Base-by-base conservation (phyloP, 192 early-diverging fungal species). In the Cetraspora pellucida region DNA sequence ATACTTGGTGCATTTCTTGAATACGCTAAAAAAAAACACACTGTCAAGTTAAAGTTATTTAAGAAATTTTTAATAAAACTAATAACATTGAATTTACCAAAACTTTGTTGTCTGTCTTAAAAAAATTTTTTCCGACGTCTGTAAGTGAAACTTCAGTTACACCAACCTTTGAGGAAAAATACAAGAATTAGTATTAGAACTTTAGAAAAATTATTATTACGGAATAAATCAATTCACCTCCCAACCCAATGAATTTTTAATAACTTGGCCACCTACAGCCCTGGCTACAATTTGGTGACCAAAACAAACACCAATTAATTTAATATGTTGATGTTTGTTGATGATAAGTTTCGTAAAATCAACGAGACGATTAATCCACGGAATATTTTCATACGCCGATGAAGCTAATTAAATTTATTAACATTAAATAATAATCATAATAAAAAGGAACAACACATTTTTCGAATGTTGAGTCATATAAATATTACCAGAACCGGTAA, bases 251-350 rank as follows among this genome's bases (percentile, higher is more conserved):
- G 84, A 78, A 81, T 90, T 93, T 73, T 85, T 85, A 21, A 64
- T 75, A 11, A 85, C 82, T 13, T 85, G 75, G 10, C 89, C 91
- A 16, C 90, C 91, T 61, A 84, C 77, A 2, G 93, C 92, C 47
- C 86, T 84, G 13, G 90, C 92, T 50, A 96, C 81, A 46, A 94
- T 85, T 79, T 96, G 94, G 67, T 96, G 94, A 14, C 94, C 94
- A 85, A 94, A 96, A 63, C 94, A 96, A 44, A 95, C 79, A 5
- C 93, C 92, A 65, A 95, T 59, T 13, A 92, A 65, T 74, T 84
- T 87, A 37, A 86, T 61, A 52, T 82, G 74, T 3, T 67, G 77
- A 9, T 81, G 76, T 21, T 81, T 47, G 23, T 81, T 49, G 44
- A 79, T 79, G 21, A 88, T 55, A 0, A 76, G 37, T 27, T 79